Percentiles rank a stretch among this genome's conserved stretches.
Conservation (phyloP, 352 stramenopile genomes). For the Pythium guiyangense region DNA sequence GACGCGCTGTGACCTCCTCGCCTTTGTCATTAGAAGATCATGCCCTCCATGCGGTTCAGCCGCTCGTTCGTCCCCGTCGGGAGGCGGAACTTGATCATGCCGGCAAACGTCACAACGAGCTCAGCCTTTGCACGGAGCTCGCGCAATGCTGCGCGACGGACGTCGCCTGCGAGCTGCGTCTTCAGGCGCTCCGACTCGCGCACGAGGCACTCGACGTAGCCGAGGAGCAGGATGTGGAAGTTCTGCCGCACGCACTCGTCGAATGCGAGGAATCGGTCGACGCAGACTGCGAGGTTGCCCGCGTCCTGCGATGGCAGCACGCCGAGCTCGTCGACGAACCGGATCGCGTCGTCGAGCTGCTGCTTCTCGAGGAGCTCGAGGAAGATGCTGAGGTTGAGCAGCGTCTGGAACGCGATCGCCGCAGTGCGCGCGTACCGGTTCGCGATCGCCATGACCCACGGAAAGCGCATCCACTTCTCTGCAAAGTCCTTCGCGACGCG, state of each 20-base stretch:
- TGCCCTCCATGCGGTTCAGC: constrained; percentile 83
- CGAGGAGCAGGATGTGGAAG: constrained; percentile 80
- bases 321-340: constrained; percentile 77
- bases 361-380: constrained; percentile 81
- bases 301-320: constrained; percentile 63
- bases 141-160: constrained; percentile 36
- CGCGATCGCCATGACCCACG: constrained; percentile 72
- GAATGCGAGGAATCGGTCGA: constrained; percentile 82
- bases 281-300: constrained; percentile 51
- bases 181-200: constrained; percentile 76
- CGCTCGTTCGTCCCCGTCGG: constrained; percentile 78
- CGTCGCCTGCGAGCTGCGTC: constrained; percentile 52
- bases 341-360: constrained; percentile 78
- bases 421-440: constrained; percentile 66
- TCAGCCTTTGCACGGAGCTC: constrained; percentile 70
- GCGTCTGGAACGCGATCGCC: constrained; percentile 78
- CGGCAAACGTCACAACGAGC: constrained; percentile 79
- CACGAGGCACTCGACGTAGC: constrained; percentile 86
- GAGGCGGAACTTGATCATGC: constrained; percentile 87
- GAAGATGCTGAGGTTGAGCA: constrained; percentile 86
- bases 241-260: constrained; percentile 81
- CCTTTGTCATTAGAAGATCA: constrained; percentile 64
- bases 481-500: constrained; percentile 79
- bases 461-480: constrained; percentile 84
- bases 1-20: background rate